Percentiles rank a stretch among this genome's conserved stretches.
Evolutionary conservation across 176 grass and related monocot genomes (phyloP).

Genomic region (Aegilops bicornis): DNA sequence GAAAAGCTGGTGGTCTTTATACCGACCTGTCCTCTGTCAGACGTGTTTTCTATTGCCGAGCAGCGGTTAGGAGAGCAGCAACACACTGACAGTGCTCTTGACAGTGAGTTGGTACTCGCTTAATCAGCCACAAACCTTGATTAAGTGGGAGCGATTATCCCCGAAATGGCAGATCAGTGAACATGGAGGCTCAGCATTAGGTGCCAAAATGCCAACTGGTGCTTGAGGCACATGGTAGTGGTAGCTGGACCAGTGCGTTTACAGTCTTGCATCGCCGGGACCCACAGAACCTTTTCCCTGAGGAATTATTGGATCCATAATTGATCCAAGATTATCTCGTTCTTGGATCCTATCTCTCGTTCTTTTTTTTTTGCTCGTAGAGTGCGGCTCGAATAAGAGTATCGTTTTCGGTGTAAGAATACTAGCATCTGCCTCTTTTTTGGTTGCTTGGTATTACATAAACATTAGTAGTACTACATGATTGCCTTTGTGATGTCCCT

Average conservation of each 20-base stretch:
- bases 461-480: constrained; percentile 15
- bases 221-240: constrained; percentile 47
- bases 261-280: constrained; percentile 42
- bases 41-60: constrained; percentile 47
- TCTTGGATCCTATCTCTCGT: constrained; percentile 29
- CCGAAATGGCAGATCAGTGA: constrained; percentile 44
- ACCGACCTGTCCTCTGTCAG: constrained; percentile 40
- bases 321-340: constrained; percentile 35
- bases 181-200: constrained; percentile 46
- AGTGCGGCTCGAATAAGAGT: constrained; percentile 19
- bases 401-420: constrained; percentile 20
- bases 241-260: constrained; percentile 51
- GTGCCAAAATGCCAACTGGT: constrained; percentile 54
- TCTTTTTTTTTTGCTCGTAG: not conserved
- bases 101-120: constrained; percentile 27
- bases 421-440: constrained; percentile 2
- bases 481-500: constrained; percentile 38
- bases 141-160: constrained; percentile 30
- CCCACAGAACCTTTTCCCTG: constrained; percentile 50
- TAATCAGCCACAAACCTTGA: constrained; percentile 3
- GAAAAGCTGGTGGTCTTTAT: constrained; percentile 59
- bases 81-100: constrained; percentile 49
- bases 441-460: constrained; percentile 17
- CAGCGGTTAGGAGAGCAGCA: constrained; percentile 36
- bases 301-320: constrained; percentile 52